Conservation (phyloP, 2,329 filamentous ascomycete species). For the Parasarocladium wereldwijsianum region DNA sequence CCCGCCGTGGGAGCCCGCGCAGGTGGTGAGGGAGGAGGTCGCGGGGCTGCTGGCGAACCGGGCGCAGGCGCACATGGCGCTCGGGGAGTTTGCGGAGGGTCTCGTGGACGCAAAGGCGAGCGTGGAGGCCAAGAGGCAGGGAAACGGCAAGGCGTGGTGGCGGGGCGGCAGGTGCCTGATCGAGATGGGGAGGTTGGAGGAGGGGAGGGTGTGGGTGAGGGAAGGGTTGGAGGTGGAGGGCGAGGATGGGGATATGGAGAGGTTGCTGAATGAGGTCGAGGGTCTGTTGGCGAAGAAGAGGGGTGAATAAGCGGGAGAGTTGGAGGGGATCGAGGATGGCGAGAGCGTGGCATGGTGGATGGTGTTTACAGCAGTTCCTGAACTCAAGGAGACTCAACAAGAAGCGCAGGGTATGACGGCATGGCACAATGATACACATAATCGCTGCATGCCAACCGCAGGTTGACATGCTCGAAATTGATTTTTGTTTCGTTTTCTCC, state of each 20-base stretch:
- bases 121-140: constrained; percentile 72
- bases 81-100: constrained; percentile 71
- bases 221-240: constrained; percentile 73
- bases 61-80: constrained; percentile 77
- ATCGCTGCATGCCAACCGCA: too few species aligned
- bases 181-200: constrained; percentile 80
- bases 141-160: constrained; percentile 94
- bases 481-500: too few species aligned
- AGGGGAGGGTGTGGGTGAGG: constrained; percentile 67
- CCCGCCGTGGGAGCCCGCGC: constrained; percentile 77
- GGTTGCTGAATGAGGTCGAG: constrained; percentile 49
- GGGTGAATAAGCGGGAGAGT: constrained; percentile 6
- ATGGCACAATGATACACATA: too few species aligned
- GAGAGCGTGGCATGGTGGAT: too few species aligned
- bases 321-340: too few species aligned
- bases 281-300: constrained; percentile 25
- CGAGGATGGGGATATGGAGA: constrained; percentile 47
- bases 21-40: constrained; percentile 73
- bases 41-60: constrained; percentile 70
- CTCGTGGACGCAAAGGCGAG: constrained; percentile 78
- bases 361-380: too few species aligned
- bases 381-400: too few species aligned
- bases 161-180: constrained; percentile 67
- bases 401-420: too few species aligned
- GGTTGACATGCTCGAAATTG: too few species aligned